Percentiles rank a stretch among this genome's conserved stretches.
phyloP scores from a whole-genome alignment of 1,284 basidiomycete genomes.

The Pseudozyma hubeiensis region DNA sequence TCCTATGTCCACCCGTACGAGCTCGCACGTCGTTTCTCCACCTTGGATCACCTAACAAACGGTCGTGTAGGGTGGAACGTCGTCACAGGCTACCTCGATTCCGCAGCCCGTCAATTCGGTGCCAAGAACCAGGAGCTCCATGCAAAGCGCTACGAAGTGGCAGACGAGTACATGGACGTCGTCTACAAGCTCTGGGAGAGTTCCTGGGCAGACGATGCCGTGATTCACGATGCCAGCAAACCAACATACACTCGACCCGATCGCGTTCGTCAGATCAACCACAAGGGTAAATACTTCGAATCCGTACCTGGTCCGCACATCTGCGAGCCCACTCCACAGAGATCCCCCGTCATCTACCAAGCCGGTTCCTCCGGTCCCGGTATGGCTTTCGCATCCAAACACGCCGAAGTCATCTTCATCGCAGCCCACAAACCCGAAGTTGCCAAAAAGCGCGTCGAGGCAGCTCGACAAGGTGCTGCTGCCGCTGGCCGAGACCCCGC shows the following conservation, averaged over 20 bases:
- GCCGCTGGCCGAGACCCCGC: constrained; percentile 61
- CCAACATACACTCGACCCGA: constrained; percentile 61
- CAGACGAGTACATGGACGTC: constrained; percentile 63
- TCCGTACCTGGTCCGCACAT: constrained; percentile 67
- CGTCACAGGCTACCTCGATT: constrained; percentile 68
- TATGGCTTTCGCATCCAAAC: constrained; percentile 66
- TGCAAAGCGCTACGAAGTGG: constrained; percentile 60
- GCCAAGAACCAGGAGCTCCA: constrained; percentile 59
- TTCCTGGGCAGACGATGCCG: constrained; percentile 68
- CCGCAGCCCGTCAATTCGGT: constrained; percentile 66
- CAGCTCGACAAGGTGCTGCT: constrained; percentile 47
- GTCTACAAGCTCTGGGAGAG: constrained; percentile 70
- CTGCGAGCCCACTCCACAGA: constrained; percentile 66
- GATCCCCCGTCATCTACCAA: constrained; percentile 68
- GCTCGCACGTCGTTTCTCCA: constrained; percentile 67
- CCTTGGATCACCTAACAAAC: constrained; percentile 69
- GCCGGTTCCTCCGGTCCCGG: constrained; percentile 66
- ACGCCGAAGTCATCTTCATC: constrained; percentile 69
- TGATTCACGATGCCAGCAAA: constrained; percentile 44
- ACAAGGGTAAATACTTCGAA: constrained; percentile 65
- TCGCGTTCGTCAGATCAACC: constrained; percentile 65
- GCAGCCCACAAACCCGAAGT: constrained; percentile 60
- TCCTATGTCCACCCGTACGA: constrained; percentile 68
- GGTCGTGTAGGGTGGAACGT: constrained; percentile 69
- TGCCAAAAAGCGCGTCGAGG: constrained; percentile 61